Evolutionary conservation across 2,329 filamentous ascomycete species (phyloP).

Genomic region (Colletotrichum sansevieriae): DNA sequence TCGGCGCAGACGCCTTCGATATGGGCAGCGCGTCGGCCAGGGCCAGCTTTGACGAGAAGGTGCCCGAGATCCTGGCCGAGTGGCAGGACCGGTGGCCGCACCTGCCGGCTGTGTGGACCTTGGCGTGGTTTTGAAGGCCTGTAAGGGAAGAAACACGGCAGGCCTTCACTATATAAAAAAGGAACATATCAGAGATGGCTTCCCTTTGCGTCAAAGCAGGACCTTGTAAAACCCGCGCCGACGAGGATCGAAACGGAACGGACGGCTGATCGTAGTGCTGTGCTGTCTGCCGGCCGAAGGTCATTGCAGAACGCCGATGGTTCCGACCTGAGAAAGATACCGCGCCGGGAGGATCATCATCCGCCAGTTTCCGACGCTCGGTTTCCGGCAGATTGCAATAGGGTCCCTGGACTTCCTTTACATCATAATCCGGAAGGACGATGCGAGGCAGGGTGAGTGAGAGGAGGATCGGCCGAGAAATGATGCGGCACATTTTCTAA

Average conservation of each 20-base stretch:
- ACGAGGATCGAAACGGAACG: background rate
- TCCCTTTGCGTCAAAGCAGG: no score
- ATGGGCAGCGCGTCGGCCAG: slow-evolving; percentile 75
- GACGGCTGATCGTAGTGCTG: background rate
- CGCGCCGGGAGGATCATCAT: no score
- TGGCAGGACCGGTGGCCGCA: slow-evolving; percentile 98
- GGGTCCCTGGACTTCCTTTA: no score
- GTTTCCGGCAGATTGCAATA: no score
- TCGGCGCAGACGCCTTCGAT: slow-evolving; percentile 77
- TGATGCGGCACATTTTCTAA: background rate
- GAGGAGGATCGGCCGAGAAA: background rate
- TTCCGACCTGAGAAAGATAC: no score
- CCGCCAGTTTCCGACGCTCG: no score
- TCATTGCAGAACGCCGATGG: no score
- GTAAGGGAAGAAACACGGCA: no score
- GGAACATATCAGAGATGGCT: no score
- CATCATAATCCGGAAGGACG: background rate
- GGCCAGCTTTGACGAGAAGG: slow-evolving; percentile 88
- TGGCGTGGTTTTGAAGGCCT: slow-evolving; percentile 86
- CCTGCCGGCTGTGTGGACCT: slow-evolving; percentile 90
- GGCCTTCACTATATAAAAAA: no score
- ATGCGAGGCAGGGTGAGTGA: slow-evolving; percentile 1
- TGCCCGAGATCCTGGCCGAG: slow-evolving; percentile 89
- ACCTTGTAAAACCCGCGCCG: background rate
- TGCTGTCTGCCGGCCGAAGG: no score